phyloP scores from a whole-genome alignment of 2,329 filamentous ascomycete genomes.

The Cladobotryum mycophilum region DNA sequence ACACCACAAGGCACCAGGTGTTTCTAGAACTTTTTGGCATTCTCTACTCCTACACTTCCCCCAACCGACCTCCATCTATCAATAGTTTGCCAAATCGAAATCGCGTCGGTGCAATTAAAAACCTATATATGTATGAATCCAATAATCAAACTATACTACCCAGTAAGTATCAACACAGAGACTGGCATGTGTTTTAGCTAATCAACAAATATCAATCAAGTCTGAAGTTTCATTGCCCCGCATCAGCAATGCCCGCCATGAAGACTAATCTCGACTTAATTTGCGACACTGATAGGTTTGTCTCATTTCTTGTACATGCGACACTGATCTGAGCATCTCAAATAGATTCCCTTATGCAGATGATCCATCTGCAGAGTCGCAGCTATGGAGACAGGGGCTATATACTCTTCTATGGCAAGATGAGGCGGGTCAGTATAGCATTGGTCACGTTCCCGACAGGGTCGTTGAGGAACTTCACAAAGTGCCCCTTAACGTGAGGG shows the following conservation, averaged over 20 bases:
- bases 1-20: too few species aligned
- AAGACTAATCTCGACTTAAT: constrained; percentile 45
- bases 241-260: constrained; percentile 10
- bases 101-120: too few species aligned
- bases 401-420: constrained; percentile 61
- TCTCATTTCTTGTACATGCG: constrained; percentile 8
- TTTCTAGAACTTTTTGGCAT: too few species aligned
- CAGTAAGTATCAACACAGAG: too few species aligned
- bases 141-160: too few species aligned
- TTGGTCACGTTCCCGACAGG: constrained; percentile 54
- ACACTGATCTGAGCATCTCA: neutral
- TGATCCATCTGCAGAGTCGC: constrained; percentile 51
- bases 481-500: constrained; percentile 44
- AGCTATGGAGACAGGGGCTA: constrained; percentile 51
- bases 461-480: constrained; percentile 44
- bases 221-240: too few species aligned
- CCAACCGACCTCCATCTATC: too few species aligned
- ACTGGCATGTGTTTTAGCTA: too few species aligned
- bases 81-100: too few species aligned
- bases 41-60: too few species aligned
- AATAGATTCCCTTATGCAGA: constrained; percentile 71
- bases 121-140: too few species aligned
- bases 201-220: too few species aligned
- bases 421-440: constrained; percentile 54
- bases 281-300: constrained; percentile 49